Conservation (phyloP, 768 basidiomycete species). For the Kwoniella heveanensis region DNA sequence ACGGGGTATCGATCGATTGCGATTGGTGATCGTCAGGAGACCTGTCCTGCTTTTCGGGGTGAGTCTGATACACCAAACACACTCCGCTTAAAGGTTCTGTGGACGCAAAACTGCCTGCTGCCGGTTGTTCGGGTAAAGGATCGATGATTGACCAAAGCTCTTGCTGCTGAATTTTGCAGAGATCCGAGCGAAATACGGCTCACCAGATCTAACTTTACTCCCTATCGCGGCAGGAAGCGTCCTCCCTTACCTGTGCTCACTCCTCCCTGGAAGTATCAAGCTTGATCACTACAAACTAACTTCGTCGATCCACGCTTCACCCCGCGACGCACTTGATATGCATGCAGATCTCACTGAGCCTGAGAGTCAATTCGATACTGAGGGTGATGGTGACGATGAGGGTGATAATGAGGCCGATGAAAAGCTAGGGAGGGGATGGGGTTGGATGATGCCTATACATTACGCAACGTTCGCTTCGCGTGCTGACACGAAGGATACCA, state of each 20-base stretch:
- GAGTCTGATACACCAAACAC: not conserved
- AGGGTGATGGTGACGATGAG: too few relatives aligned
- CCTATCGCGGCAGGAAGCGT: slow-evolving; percentile 6
- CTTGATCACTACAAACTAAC: not conserved
- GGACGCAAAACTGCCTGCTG: too few relatives aligned
- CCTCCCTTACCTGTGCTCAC: not conserved
- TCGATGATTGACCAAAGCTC: too few relatives aligned
- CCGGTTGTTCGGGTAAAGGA: too few relatives aligned
- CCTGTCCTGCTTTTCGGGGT: slow-evolving; percentile 3
- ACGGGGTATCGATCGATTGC: slow-evolving; percentile 7
- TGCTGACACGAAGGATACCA: not conserved
- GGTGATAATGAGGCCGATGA: too few relatives aligned
- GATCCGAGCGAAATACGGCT: slow-evolving; percentile 5
- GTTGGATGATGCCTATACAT: slow-evolving; percentile 10
- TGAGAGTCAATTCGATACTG: too few relatives aligned
- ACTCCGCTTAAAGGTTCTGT: too few relatives aligned
- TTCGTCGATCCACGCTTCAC: slow-evolving; percentile 7
- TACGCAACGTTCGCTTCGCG: slow-evolving; percentile 9
- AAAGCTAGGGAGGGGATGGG: not conserved
- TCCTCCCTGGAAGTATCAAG: not conserved
- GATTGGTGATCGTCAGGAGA: not conserved
- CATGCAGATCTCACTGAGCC: not conserved
- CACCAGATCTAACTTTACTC: slow-evolving; percentile 14
- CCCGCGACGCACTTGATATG: not conserved
- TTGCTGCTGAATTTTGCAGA: not conserved